A percentile compares a stretch with the other conserved stretches of the same genome.
Conservation (phyloP, 805 yeast genomes). For the Yarrowia divulgata region DNA sequence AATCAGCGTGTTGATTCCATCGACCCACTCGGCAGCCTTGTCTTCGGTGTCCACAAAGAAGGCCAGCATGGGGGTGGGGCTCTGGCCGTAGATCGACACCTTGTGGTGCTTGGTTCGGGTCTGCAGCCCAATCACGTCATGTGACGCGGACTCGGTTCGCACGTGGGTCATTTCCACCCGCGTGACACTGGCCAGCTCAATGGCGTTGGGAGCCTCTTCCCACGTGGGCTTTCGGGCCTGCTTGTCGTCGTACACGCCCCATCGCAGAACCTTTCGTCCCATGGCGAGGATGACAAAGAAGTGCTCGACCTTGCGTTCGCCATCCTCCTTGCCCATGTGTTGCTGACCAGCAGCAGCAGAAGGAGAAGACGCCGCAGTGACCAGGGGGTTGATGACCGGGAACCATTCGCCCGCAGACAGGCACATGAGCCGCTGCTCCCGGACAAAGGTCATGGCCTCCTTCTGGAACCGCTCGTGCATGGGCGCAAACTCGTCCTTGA, state of each 20-base stretch:
- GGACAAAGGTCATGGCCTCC: slow-evolving; percentile 74
- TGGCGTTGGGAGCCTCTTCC: slow-evolving; percentile 48
- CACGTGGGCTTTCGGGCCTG: slow-evolving; percentile 61
- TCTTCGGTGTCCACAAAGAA: slow-evolving; percentile 76
- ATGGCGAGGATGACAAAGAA: slow-evolving; percentile 71
- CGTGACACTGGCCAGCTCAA: slow-evolving; percentile 50
- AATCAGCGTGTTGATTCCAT: slow-evolving; percentile 68
- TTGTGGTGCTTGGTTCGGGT: slow-evolving; percentile 66
- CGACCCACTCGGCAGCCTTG: slow-evolving; percentile 75
- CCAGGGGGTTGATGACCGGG: slow-evolving; percentile 51
- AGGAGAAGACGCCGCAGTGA: background rate
- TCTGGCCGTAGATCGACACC: slow-evolving; percentile 58
- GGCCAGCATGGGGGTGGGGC: slow-evolving; percentile 53
- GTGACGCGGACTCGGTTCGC: slow-evolving; percentile 16
- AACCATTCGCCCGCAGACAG: slow-evolving; percentile 85
- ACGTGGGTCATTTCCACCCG: slow-evolving; percentile 59
- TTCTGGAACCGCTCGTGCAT: slow-evolving; percentile 60
- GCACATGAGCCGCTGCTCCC: slow-evolving; percentile 75
- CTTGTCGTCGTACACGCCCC: slow-evolving; percentile 63
- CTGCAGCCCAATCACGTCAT: slow-evolving; percentile 61
- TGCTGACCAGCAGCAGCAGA: too few species aligned
- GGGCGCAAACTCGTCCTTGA: slow-evolving; percentile 31
- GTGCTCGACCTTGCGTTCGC: background rate
- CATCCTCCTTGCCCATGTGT: too few species aligned
- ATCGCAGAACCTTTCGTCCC: slow-evolving; percentile 65